Percentiles rank a stretch among this genome's conserved stretches.
These are phyloP conservation scores for Erodium maritimum DNA, from an alignment of 345 rosid genomes.

Conservation along the genomic window DNA sequence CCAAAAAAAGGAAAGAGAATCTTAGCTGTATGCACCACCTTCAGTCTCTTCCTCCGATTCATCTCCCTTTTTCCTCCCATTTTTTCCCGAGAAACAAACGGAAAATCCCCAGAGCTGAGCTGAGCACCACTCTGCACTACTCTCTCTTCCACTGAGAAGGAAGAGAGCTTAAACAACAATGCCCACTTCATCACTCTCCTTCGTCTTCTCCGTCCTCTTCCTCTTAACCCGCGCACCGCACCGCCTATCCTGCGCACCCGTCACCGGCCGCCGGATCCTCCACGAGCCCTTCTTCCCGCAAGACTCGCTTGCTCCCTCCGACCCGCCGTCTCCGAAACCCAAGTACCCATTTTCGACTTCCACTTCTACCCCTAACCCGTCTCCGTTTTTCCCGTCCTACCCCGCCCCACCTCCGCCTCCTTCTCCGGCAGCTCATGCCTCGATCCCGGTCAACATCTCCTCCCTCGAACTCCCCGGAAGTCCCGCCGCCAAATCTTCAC, in stretches of 20 bases:
- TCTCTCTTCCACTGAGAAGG: conserved; percentile 7
- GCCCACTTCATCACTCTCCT: conserved; percentile 11
- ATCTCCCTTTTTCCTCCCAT: background rate
- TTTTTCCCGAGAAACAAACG: background rate
- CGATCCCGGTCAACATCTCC: conserved; percentile 75
- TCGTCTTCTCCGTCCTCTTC: conserved; percentile 10
- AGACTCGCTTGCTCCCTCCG: conserved; percentile 33
- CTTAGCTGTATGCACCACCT: conserved; percentile 71
- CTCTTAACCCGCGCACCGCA: too few relatives aligned
- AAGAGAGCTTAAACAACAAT: conserved; percentile 22
- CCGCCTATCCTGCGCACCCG: conserved; percentile 9
- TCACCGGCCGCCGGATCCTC: conserved; percentile 50
- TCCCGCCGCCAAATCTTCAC: conserved; percentile 24
- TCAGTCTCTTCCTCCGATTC: background rate
- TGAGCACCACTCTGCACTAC: conserved; percentile 7
- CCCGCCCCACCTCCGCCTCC: conserved; percentile 58
- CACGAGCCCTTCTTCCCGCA: conserved; percentile 61
- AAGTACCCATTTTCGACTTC: conserved; percentile 46
- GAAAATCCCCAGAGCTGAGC: conserved; percentile 2
- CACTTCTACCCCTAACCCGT: conserved; percentile 29
- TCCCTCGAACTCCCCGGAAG: conserved; percentile 57
- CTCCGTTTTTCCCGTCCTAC: conserved; percentile 73
- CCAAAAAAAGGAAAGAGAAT: conserved; percentile 14
- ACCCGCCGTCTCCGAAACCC: conserved; percentile 11
- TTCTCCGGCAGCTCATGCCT: conserved; percentile 40